Percentiles rank a stretch among this genome's conserved stretches.
phyloP scores from a whole-genome alignment of 768 basidiomycete genomes.

The Tulasnella sp. region DNA sequence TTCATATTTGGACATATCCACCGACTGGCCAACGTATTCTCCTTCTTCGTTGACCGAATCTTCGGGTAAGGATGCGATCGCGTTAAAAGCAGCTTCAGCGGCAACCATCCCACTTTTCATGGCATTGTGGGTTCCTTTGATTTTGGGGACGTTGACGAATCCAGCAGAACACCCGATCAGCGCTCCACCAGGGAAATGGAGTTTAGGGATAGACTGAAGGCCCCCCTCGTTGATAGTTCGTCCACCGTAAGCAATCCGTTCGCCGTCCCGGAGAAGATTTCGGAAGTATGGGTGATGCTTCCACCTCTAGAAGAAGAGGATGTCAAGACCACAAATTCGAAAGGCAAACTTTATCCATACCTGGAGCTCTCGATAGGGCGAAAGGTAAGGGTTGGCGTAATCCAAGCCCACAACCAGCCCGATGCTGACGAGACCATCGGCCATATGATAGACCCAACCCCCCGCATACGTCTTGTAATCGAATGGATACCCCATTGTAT shows the following conservation, averaged over 20 bases:
- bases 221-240: constrained; percentile 91
- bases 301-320: constrained; percentile 55
- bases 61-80: constrained; percentile 41
- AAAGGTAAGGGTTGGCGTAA: constrained; percentile 89
- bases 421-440: constrained; percentile 78
- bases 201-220: constrained; percentile 79
- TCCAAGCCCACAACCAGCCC: constrained; percentile 93
- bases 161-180: constrained; percentile 94
- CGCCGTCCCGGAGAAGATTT: constrained; percentile 67
- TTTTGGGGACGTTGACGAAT: constrained; percentile 94
- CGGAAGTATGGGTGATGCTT: constrained; percentile 95
- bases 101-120: constrained; percentile 99
- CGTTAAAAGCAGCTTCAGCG: constrained; percentile 77
- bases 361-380: constrained; percentile 90
- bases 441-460: constrained; percentile 95
- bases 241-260: constrained; percentile 86
- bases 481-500: constrained; percentile 93
- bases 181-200: constrained; percentile 91
- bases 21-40: constrained; percentile 36
- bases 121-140: constrained; percentile 97
- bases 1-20: constrained; percentile 73
- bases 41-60: constrained; percentile 30
- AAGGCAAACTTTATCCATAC: constrained; percentile 41
- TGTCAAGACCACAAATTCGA: background rate
- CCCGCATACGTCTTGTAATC: constrained; percentile 83